Conservation (phyloP, 192 early-diverging fungal genomes). For the Coemansia sp. region DNA sequence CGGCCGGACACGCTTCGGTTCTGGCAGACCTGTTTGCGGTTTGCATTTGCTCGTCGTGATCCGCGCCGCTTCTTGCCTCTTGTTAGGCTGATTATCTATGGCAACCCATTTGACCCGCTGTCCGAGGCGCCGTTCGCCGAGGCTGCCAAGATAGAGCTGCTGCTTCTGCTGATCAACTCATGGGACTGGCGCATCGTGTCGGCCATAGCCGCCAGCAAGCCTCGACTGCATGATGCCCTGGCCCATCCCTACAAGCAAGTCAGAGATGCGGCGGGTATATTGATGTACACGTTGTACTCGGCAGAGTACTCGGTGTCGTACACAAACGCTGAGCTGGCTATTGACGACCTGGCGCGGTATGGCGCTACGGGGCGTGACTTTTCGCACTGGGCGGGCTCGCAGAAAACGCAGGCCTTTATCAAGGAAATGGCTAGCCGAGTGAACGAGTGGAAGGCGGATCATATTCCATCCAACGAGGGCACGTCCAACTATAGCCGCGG, state of each 20-base stretch:
- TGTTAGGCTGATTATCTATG: slow-evolving; percentile 62
- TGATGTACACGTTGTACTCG: slow-evolving; percentile 67
- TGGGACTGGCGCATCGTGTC: slow-evolving; percentile 74
- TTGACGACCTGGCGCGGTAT: slow-evolving; percentile 39
- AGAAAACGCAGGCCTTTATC: slow-evolving; percentile 25
- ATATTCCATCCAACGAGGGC: slow-evolving; percentile 46
- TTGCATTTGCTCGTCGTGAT: slow-evolving; percentile 64
- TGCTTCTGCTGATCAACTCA: slow-evolving; percentile 58
- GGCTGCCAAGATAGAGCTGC: slow-evolving; percentile 73
- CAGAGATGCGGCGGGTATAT: slow-evolving; percentile 70
- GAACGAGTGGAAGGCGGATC: slow-evolving; percentile 32
- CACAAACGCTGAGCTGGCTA: slow-evolving; percentile 42
- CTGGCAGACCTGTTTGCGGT: slow-evolving; percentile 75
- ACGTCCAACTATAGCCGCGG: slow-evolving; percentile 50
- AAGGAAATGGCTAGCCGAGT: slow-evolving; percentile 25
- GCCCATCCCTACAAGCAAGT: slow-evolving; percentile 90
- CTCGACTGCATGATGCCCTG: slow-evolving; percentile 51
- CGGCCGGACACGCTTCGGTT: slow-evolving; percentile 72
- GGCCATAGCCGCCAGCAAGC: slow-evolving; percentile 27
- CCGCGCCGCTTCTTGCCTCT: slow-evolving; percentile 77
- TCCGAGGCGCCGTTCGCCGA: slow-evolving; percentile 84
- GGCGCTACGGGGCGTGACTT: slow-evolving; percentile 49
- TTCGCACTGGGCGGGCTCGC: slow-evolving; percentile 44
- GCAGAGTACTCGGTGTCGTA: slow-evolving; percentile 62
- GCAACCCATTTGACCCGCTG: slow-evolving; percentile 63